These are phyloP conservation scores for Auriscalpium vulgare DNA, from an alignment of 768 basidiomycete species.

Conservation along the genomic window DNA sequence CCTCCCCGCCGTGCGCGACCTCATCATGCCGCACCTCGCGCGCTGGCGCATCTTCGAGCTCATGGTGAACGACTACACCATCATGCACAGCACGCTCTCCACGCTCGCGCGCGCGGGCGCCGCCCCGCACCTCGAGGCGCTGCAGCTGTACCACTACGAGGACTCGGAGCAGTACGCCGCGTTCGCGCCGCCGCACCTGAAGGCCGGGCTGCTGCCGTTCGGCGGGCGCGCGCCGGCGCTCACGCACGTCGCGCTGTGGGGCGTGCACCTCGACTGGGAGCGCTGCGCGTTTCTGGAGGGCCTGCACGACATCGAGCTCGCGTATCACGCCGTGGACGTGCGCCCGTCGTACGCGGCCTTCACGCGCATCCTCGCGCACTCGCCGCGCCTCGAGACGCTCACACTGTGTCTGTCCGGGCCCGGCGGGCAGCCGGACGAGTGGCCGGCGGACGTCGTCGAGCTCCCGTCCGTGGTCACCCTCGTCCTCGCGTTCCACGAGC, in stretches of 20 bases:
- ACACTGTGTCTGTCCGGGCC: conserved; percentile 54
- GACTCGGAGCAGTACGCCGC: conserved; percentile 32
- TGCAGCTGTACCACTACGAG: conserved; percentile 52
- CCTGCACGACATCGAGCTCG: conserved; percentile 47
- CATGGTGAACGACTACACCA: conserved; percentile 33
- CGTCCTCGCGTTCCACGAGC: conserved; percentile 24
- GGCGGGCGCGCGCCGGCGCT: conserved; percentile 46
- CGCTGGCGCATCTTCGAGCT: conserved; percentile 49
- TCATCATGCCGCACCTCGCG: conserved; percentile 44
- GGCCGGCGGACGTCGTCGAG: conserved; percentile 21
- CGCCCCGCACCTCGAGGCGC: conserved; percentile 46
- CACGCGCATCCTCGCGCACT: conserved; percentile 39
- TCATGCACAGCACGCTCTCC: conserved; percentile 40
- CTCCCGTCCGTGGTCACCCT: conserved; percentile 22
- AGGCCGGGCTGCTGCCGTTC: conserved; percentile 40
- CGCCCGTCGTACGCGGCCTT: conserved; percentile 54
- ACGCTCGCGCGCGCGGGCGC: conserved; percentile 34
- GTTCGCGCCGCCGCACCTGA: conserved; percentile 36
- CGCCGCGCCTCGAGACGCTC: conserved; percentile 47
- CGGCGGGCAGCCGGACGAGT: conserved; percentile 29
- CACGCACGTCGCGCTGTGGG: conserved; percentile 45
- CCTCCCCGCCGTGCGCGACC: conserved; percentile 19
- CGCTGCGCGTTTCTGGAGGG: conserved; percentile 34
- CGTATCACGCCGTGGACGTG: conserved; percentile 55
- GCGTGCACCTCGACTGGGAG: conserved; percentile 65